Base-by-base conservation (phyloP, 768 basidiomycete genomes). In the Suillus plorans region DNA sequence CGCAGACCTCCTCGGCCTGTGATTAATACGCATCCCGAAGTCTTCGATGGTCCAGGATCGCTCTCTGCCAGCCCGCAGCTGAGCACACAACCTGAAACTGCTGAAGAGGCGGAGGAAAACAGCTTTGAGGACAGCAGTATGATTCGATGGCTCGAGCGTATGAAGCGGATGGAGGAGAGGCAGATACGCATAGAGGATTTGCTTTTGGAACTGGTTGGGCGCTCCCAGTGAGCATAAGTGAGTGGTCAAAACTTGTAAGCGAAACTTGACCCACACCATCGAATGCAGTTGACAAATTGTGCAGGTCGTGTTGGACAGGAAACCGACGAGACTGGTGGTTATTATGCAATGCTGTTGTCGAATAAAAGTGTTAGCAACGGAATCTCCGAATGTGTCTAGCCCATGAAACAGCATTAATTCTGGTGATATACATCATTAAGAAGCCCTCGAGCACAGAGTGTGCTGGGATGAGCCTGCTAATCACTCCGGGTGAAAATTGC, bases 101-200 rank as follows among this genome's bases (percentile, higher is more conserved):
- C 66, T 16, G 74, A 71, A 25, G 65, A 76, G 44, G 64, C 64
- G 22, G 78, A 75, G 20, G 77, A 75, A 36, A 65, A 14, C 9
- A 64, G 70, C 52, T 73, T 72, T 25, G 71, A 70, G 37, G 74
- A 69, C 25, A 74, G 66, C 39, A 70, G 76, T 25, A 68, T 69
- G 67, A 5, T 68, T 5, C 72, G 69, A 41, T 73, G 78, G 71
- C 71, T 72, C 59, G 73, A 72, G 64, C 73, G 80, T 58, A 69
- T 86, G 63, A 76, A 77, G 13, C 63, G 67, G 39, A 79, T 85
- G 34, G 84, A 85, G 64, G 73, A 72, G 64, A 69, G 76, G 60
- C 85, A 86, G 70, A 70, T 78, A 65, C 75, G 84, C 62, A 85
- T 85, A 44, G 84, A 85, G 69, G 77, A 79, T 1, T 61, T 86